These are phyloP conservation scores for Fusarium verrucosum DNA, from an alignment of 2,329 filamentous ascomycete species.

Conservation along the genomic window DNA sequence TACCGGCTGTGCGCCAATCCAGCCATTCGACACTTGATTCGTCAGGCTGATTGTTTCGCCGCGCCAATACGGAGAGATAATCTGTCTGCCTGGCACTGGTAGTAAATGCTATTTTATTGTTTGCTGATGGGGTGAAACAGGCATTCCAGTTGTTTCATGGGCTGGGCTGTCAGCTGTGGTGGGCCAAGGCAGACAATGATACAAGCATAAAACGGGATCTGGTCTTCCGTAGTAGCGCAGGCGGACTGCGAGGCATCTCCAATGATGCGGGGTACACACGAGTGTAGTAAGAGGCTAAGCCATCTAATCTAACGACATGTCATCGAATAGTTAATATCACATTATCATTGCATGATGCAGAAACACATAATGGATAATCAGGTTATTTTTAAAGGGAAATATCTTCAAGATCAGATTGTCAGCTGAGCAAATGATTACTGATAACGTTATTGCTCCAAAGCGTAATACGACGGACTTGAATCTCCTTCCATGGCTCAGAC, in stretches of 20 bases:
- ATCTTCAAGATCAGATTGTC: too few species aligned
- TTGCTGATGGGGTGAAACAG: background rate
- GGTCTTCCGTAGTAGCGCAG: background rate
- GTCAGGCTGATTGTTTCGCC: background rate
- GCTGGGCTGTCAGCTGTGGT: background rate
- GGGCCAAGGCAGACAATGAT: slow-evolving; percentile 2
- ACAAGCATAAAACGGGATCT: background rate
- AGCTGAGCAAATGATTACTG: too few species aligned
- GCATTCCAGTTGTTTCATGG: background rate
- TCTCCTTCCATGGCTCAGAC: too few species aligned
- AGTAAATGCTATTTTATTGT: background rate
- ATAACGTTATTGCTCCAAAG: too few species aligned
- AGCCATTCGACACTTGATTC: background rate
- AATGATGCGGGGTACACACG: slow-evolving; percentile 9
- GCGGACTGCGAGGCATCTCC: slow-evolving; percentile 4
- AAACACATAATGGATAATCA: background rate
- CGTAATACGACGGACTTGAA: too few species aligned
- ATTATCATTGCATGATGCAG: background rate
- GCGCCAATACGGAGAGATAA: background rate
- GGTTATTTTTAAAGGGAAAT: too few species aligned
- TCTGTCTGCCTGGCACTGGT: background rate
- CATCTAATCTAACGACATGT: background rate
- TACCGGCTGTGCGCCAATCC: background rate
- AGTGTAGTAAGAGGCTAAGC: background rate
- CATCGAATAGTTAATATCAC: background rate